Evolutionary conservation across 169 alveolate genomes (phyloP).

Genomic region (Sarcocystis neurona): DNA sequence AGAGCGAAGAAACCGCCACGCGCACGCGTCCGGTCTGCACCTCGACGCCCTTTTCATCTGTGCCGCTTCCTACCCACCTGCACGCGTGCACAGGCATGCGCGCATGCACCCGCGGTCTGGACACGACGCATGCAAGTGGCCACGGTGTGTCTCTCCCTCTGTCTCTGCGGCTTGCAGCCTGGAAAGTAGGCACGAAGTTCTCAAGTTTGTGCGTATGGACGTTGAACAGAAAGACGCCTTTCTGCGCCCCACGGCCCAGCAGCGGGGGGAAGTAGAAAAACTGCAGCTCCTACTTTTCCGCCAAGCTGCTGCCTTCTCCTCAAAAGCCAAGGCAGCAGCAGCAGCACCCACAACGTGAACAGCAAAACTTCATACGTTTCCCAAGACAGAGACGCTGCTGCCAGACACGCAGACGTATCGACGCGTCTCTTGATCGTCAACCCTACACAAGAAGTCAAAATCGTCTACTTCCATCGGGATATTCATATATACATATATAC

Average conservation of each 20-base stretch:
- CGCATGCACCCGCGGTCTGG: no score
- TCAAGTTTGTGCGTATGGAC: neutral
- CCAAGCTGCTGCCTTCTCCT: no score
- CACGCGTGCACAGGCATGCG: no score
- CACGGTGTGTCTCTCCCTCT: no score
- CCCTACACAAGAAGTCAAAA: neutral
- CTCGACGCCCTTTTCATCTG: slow-evolving; percentile 69
- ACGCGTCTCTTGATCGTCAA: neutral
- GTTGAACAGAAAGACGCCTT: neutral
- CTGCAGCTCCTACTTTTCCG: no score
- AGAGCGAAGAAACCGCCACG: slow-evolving; percentile 45
- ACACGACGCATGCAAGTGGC: no score
- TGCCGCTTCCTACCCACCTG: slow-evolving; percentile 73
- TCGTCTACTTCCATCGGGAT: neutral
- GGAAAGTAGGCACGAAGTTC: neutral
- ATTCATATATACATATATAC: neutral
- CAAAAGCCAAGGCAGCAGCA: no score
- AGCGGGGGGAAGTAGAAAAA: neutral
- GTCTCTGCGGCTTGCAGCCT: no score
- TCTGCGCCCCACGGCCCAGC: neutral
- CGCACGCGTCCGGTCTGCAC: slow-evolving; percentile 44
- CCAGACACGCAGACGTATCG: neutral
- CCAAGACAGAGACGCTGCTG: neutral
- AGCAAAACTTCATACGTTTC: no score
- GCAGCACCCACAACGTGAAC: no score